phyloP scores from a whole-genome alignment of 192 early-diverging fungal species.

The Linnemannia zychae region DNA sequence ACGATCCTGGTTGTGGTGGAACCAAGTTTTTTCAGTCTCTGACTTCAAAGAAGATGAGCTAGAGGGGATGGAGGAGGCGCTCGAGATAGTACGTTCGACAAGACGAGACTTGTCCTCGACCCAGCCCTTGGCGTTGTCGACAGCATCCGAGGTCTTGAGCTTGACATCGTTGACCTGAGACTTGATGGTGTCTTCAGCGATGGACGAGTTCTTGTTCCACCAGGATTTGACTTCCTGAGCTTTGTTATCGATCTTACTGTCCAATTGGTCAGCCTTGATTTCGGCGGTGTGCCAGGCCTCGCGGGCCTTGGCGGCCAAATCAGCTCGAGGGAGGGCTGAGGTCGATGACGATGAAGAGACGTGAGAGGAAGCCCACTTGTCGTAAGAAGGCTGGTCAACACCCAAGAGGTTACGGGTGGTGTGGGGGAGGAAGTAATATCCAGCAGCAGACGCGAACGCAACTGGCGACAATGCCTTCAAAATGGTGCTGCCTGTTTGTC shows the following conservation, averaged over 20 bases:
- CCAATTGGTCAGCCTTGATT: not conserved
- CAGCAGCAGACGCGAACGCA: slow-evolving; percentile 28
- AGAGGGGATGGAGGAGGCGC: not conserved
- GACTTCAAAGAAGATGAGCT: not conserved
- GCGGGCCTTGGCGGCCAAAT: slow-evolving; percentile 13
- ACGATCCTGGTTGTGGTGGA: not conserved
- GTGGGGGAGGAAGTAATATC: slow-evolving; percentile 22
- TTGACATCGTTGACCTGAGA: slow-evolving; percentile 2
- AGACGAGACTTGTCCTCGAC: slow-evolving; percentile 18
- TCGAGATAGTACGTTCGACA: not conserved
- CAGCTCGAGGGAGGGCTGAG: not conserved
- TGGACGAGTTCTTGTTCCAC: slow-evolving; percentile 23
- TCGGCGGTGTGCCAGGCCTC: slow-evolving; percentile 31
- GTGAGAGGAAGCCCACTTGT: slow-evolving; percentile 12
- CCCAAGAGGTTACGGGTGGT: slow-evolving; percentile 22
- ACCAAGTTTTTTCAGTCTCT: not conserved
- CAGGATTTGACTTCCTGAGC: slow-evolving; percentile 17
- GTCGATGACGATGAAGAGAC: not conserved
- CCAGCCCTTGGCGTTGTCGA: slow-evolving; percentile 19
- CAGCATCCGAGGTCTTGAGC: slow-evolving; percentile 9
- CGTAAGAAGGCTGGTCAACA: slow-evolving; percentile 1
- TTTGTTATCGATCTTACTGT: slow-evolving; percentile 14
- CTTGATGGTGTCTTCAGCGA: slow-evolving; percentile 1
- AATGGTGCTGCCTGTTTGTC: not conserved
- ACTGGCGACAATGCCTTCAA: slow-evolving; percentile 14